These are phyloP conservation scores for Esteya vermicola DNA, from an alignment of 2,329 filamentous ascomycete genomes.

Conservation along the genomic window DNA sequence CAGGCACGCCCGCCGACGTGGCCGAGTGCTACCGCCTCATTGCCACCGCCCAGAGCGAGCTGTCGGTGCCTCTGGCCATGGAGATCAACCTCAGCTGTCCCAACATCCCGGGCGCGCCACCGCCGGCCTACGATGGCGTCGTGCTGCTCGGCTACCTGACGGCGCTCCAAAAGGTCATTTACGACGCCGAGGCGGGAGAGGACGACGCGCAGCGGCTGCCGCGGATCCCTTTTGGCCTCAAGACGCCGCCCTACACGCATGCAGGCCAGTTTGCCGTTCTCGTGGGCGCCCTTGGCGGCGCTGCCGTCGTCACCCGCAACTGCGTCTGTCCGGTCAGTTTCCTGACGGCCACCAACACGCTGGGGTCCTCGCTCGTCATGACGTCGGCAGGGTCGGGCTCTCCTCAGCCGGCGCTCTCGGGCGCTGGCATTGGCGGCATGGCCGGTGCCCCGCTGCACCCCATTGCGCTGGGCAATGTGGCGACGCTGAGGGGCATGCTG, in stretches of 20 bases:
- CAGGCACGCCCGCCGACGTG: conserved; percentile 46
- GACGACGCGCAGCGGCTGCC: conserved; percentile 4
- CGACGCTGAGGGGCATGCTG: conserved; percentile 47
- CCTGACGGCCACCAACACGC: conserved; percentile 59
- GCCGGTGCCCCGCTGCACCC: conserved; percentile 61
- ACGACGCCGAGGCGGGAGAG: not conserved
- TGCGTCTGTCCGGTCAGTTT: conserved; percentile 40
- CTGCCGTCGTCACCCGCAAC: conserved; percentile 9
- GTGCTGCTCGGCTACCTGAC: conserved; percentile 41
- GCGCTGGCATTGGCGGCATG: conserved; percentile 51
- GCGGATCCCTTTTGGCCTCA: conserved; percentile 42
- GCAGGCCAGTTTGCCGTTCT: conserved; percentile 47
- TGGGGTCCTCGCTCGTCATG: conserved; percentile 54
- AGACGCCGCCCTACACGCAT: conserved; percentile 66
- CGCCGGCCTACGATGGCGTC: conserved; percentile 50
- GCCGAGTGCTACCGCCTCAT: conserved; percentile 39
- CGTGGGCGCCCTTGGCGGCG: conserved; percentile 30
- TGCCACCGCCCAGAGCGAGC: conserved; percentile 18
- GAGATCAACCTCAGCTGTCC: conserved; percentile 71
- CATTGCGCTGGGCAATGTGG: conserved; percentile 61
- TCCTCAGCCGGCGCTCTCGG: conserved; percentile 34
- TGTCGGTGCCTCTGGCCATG: conserved; percentile 44
- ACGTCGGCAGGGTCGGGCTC: conserved; percentile 6
- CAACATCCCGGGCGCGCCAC: conserved; percentile 54
- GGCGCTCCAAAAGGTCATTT: conserved; percentile 18